Base-by-base conservation (phyloP, 1,284 basidiomycete genomes). In the Phlebopus sp. region DNA sequence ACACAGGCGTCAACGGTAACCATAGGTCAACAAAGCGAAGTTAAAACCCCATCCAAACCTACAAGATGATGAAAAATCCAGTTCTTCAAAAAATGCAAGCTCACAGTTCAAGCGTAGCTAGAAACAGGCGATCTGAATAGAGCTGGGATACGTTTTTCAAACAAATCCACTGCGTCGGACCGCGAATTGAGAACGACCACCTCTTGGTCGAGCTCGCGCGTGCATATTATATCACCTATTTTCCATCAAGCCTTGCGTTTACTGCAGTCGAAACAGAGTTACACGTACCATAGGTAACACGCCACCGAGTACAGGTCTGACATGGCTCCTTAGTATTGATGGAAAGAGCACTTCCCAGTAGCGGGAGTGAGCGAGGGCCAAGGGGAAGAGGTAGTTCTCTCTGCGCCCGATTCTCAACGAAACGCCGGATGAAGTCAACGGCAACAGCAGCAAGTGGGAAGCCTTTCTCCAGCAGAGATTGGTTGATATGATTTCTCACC, bases 111-210 rank as follows among this genome's bases (percentile, higher is more conserved):
- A 37, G 13, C 9, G 49, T 50, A 9, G 47, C 37, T n/a, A 51
- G 1, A 19, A 19, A 21, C n/a, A 55, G 55, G 10, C 62, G 50
- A 36, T 59, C 62, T 2, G 55, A 58, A 37, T 60, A 63, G n/a
- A 59, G 46, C 5, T 49, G 32, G 8, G 57, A 53, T n/a, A 21
- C 58, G 53, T 42, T 57, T 59, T 10, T 60, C 60, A 35, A 64
- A 35, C 2, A 64, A 44, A 8, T 56, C 59, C 15, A 48, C 32
- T n/a, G 59, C 54, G 21, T 51, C 52, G 11, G 50, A 45, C 21
- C 47, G 23, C 14, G 55, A 57, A 31, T 59, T 62, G 9, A 64
- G 18, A 17, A 64, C 40, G 11, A 62, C 35, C 11, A 61, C 51
- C 10, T 54, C 47, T 25, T 59, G 47, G 10, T 53, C 52, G 14